Evolutionary conservation across 768 basidiomycete genomes (phyloP).

Genomic region (Boletus reticulatus): DNA sequence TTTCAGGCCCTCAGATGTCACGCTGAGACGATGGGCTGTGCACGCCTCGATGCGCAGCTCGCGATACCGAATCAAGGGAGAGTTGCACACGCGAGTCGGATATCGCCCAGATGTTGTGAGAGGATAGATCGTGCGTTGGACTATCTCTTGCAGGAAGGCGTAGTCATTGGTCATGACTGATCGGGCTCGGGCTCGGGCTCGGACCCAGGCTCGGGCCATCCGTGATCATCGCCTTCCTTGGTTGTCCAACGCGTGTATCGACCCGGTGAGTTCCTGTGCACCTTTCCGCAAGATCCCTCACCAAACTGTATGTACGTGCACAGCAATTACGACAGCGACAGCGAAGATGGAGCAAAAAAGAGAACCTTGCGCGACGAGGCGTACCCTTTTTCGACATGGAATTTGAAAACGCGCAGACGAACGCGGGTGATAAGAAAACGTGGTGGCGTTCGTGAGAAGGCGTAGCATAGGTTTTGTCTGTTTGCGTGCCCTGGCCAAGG

Average conservation of each 20-base stretch:
- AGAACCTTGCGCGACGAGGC: neutral
- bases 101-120: neutral
- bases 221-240: no score
- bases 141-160: no score
- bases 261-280: neutral
- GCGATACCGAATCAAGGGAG: neutral
- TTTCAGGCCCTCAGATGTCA: no score
- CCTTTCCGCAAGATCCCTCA: neutral
- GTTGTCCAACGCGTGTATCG: neutral
- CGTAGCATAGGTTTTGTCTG: no score
- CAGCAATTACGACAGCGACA: no score
- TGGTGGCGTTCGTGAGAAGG: no score
- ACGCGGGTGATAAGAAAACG: neutral
- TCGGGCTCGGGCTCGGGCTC: no score
- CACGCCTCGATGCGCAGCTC: no score
- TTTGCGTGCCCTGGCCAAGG: no score
- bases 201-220: no score
- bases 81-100: conserved; percentile 6
- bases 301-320: neutral
- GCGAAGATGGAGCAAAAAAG: neutral
- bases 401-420: conserved; percentile 2
- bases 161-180: no score
- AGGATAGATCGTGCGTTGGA: neutral
- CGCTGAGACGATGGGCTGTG: neutral
- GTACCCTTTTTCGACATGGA: no score